Percentiles rank a stretch among this genome's conserved stretches.
These are phyloP conservation scores for Podila epigama DNA, from an alignment of 192 early-diverging fungal genomes.

Conservation along the genomic window DNA sequence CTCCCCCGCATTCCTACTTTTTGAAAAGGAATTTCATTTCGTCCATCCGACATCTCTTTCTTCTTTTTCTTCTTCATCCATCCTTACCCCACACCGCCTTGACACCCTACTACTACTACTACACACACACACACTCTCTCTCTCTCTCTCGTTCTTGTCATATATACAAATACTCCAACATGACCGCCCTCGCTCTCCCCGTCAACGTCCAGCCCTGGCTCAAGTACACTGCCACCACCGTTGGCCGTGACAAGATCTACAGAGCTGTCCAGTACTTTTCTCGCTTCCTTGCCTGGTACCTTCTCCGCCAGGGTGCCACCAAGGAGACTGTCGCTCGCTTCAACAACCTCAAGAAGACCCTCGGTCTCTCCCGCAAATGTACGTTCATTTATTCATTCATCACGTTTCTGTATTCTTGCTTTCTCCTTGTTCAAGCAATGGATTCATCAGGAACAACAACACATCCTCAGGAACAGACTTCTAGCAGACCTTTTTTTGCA, in stretches of 20 bases:
- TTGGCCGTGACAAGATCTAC: constrained; percentile 81
- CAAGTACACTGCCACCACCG: constrained; percentile 66
- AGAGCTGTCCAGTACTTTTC: constrained; percentile 89
- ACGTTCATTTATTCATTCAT: constrained; percentile 19
- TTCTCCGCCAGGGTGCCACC: constrained; percentile 59
- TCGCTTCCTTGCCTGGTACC: constrained; percentile 78
- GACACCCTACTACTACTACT: not conserved
- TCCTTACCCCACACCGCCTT: not conserved
- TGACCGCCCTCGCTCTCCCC: constrained; percentile 9
- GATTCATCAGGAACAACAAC: too few relatives aligned
- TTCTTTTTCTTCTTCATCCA: not conserved
- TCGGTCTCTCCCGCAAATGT: constrained; percentile 74
- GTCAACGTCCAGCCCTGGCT: constrained; percentile 52
- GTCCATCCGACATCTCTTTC: not conserved
- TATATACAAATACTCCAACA: constrained; percentile 1
- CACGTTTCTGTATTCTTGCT: too few relatives aligned
- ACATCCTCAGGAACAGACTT: too few relatives aligned
- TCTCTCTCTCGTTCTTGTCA: not conserved
- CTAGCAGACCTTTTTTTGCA: too few relatives aligned
- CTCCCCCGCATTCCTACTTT: not conserved
- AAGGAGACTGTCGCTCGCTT: constrained; percentile 68
- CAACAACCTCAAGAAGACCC: constrained; percentile 65
- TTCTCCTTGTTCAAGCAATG: too few relatives aligned
- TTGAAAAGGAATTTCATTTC: not conserved
- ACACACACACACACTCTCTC: constrained; percentile 4